Evolutionary conservation across 2,329 filamentous ascomycete species (phyloP), one percentile per base, ranked within the genome.

Genomic region (Pseudogymnoascus sp.): DNA sequence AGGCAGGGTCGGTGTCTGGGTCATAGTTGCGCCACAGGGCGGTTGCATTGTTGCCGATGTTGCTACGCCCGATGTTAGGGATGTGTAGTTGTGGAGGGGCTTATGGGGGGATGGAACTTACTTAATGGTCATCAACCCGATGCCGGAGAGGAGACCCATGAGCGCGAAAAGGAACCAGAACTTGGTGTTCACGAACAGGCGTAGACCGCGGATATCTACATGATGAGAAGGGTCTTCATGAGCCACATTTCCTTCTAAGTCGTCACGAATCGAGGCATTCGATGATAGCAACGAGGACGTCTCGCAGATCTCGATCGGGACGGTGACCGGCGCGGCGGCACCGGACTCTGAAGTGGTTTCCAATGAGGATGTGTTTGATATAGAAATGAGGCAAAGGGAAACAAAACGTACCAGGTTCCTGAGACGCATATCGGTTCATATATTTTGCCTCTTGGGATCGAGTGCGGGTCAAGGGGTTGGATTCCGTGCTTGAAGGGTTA

Each of bases 81-180:
- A 26, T 30, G 35, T 34, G 55, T 38, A 35, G 30, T 13, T 57
- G 37, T 33, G 12, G 34, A 45, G 5, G 7, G 18, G 23, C n/a
- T 18, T 28, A 26, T 28, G 23, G 15, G 23, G 33, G 10, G 18
- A 3, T 5, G 23, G 12, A 21, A 77, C 88, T 73, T 79, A 95
- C 91, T 99, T 99, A 75, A 99, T 99, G 0, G 92, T 97, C 94
- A 99, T 99, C 65, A 99, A 76, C 9, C 94, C 94, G 67, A 96
- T 88, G 58, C 94, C 94, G 4, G 91, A 90, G 63, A 97, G 77
- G n/a, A 96, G 82, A 37, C 86, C 91, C 81, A 99, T 89, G 65
- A 96, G 84, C 61, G 82, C 73, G 72, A 95, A 97, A 26, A 95
- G 75, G 69, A 95, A 88, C 91, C 92, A 97, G 73, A 97, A 99